phyloP scores from a whole-genome alignment of 345 rosid genomes.

The Laguncularia racemosa region DNA sequence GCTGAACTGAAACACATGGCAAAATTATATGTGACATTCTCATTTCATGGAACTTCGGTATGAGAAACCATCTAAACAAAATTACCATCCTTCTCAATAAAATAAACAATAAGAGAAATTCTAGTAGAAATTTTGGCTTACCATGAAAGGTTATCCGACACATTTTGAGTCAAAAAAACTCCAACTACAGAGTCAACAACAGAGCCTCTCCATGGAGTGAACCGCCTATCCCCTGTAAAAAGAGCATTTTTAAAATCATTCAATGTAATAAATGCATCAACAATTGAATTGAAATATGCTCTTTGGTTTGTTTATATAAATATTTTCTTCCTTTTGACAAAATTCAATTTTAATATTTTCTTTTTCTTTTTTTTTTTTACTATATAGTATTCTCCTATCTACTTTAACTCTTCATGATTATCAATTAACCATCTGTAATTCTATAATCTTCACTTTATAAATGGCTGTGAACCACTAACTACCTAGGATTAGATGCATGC shows the following conservation, averaged over 20 bases:
- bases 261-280: not conserved
- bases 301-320: not conserved
- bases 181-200: constrained; percentile 67
- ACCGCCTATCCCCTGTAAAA: constrained; percentile 42
- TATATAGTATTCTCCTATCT: too few species aligned
- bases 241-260: not conserved
- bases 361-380: too few species aligned
- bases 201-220: constrained; percentile 56
- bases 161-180: constrained; percentile 63
- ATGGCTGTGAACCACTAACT: not conserved
- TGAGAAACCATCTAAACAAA: too few species aligned
- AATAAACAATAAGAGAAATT: not conserved
- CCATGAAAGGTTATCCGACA: constrained; percentile 52
- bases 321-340: too few species aligned
- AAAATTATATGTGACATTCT: not conserved
- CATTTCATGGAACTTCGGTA: not conserved
- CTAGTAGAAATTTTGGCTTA: constrained; percentile 5
- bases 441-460: not conserved
- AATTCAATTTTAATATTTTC: not conserved
- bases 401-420: not conserved
- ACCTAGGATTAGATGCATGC: constrained; percentile 43
- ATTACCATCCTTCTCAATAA: not conserved
- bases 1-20: constrained; percentile 27
- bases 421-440: not conserved
- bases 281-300: not conserved